Evolutionary conservation across 23 red algal species (phyloP), one percentile per base, ranked within the genome.

Genomic region (Gracilaria domingensis): DNA sequence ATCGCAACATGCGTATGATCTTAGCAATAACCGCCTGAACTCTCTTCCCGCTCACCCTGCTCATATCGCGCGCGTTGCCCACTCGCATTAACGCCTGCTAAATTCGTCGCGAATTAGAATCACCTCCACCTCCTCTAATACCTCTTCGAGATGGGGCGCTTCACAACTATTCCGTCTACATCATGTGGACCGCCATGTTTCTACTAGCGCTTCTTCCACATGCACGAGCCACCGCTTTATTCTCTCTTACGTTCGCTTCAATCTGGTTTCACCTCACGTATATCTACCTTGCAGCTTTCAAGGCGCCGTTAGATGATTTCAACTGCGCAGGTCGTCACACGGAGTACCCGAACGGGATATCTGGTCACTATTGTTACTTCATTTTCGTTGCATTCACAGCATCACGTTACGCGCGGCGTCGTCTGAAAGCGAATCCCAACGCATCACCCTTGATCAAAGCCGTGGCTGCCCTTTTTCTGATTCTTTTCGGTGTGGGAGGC

Each of bases 251-350:
- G 12, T 88, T 77, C 72, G 54, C 89, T 6, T 85, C 86, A n/a
- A 33, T 97, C 38, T 97, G 95, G 95, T 97, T 97, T 82, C 95
- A 97, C 74, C 49, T 65, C 45, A 93, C 95, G 24, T 97, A 97
- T 64, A 93, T 91, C 38, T 59, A 81, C 24, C 66, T 93, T 33
- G 71, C 82, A 40, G 72, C 83, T 26, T 48, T 91, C 57, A 97
- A 97, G 67, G 95, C 85, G 5, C 78, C 82, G 23, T 79, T 97
- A 12, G 56, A 85, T 70, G 95, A 97, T 35, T 91, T 85, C 28
- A 88, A 77, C 57, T 97, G 95, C 66, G 87, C 85, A 18, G 93
- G 84, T 32, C 57, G 93, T 23, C 85, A 84, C 25, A 36, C 37
- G 13, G 51, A 70, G 34, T 93, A 82, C 39, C 95, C 95, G 26